Conservation (phyloP, 2,329 filamentous ascomycete species). For the Botrytis medusae region DNA sequence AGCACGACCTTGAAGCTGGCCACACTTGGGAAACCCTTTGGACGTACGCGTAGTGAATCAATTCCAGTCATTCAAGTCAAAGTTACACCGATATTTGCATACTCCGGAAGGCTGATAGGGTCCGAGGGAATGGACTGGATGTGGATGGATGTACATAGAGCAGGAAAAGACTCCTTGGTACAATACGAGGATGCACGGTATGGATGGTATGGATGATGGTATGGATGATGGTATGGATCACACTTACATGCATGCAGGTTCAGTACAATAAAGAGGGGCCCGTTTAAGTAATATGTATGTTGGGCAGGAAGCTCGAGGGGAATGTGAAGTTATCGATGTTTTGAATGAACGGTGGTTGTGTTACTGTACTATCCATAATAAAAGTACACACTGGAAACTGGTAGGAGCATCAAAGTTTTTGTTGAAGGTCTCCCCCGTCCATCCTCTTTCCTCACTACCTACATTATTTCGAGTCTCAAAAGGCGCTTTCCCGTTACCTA, state of each 20-base stretch:
- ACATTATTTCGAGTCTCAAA: not conserved
- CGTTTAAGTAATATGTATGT: slow-evolving; percentile 2
- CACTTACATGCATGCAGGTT: slow-evolving; percentile 21
- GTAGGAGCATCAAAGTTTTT: not conserved
- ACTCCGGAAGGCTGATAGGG: slow-evolving; percentile 16
- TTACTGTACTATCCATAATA: not conserved
- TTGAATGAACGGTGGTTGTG: not conserved
- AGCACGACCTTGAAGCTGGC: slow-evolving; percentile 10
- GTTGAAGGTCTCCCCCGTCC: not conserved
- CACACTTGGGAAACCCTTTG: slow-evolving; percentile 1
- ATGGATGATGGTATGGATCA: not conserved
- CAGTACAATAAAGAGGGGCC: slow-evolving; percentile 16
- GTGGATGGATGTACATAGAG: not conserved
- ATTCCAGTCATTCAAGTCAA: slow-evolving; percentile 7
- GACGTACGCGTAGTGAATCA: slow-evolving; percentile 9
- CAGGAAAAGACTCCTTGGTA: not conserved
- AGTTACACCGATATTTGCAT: slow-evolving; percentile 17
- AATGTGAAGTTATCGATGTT: slow-evolving; percentile 10
- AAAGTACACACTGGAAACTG: not conserved
- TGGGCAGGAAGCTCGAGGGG: slow-evolving; percentile 7
- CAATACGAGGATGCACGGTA: slow-evolving; percentile 3
- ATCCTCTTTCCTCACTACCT: not conserved
- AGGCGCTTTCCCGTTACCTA: not conserved
- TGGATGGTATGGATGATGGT: not conserved
- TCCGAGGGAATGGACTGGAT: slow-evolving; percentile 9